Evolutionary conservation across 805 yeast species (phyloP).

Genomic region (Barnettozyma siamensis): DNA sequence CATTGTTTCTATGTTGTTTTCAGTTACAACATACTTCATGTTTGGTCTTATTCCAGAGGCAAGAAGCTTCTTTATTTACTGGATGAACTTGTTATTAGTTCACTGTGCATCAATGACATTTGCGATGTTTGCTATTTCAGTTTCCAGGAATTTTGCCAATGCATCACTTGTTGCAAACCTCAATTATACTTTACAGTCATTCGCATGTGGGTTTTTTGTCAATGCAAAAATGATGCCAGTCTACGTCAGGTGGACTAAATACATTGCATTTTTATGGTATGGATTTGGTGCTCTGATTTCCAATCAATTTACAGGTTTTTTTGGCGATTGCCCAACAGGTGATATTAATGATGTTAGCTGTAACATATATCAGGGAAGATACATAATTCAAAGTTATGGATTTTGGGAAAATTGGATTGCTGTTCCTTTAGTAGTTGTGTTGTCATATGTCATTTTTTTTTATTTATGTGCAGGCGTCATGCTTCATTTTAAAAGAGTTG

Average conservation of each 20-base stretch:
- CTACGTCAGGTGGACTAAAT: constrained; percentile 81
- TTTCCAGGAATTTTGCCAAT: constrained; percentile 22
- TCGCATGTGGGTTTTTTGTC: constrained; percentile 78
- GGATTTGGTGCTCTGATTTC: constrained; percentile 64
- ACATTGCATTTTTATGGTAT: constrained; percentile 72
- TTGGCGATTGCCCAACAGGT: constrained; percentile 51
- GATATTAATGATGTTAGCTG: constrained; percentile 28
- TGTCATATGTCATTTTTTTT: constrained; percentile 55
- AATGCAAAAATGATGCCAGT: constrained; percentile 74
- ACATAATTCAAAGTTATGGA: constrained; percentile 52
- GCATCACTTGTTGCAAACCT: constrained; percentile 21
- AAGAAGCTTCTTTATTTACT: constrained; percentile 51
- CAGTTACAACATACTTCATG: constrained; percentile 70
- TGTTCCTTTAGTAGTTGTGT: constrained; percentile 54
- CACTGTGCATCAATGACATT: constrained; percentile 53
- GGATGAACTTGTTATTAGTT: constrained; percentile 50
- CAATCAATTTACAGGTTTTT: constrained; percentile 57
- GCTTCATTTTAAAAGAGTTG: constrained; percentile 38
- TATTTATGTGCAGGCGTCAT: constrained; percentile 43
- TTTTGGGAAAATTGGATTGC: constrained; percentile 59
- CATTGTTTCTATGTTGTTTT: constrained; percentile 51
- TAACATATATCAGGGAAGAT: constrained; percentile 45
- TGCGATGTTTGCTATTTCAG: constrained; percentile 36
- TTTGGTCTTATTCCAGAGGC: constrained; percentile 55
- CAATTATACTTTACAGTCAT: constrained; percentile 46